Conservation (phyloP, 306 rosid genomes). For the Glycine soja region DNA sequence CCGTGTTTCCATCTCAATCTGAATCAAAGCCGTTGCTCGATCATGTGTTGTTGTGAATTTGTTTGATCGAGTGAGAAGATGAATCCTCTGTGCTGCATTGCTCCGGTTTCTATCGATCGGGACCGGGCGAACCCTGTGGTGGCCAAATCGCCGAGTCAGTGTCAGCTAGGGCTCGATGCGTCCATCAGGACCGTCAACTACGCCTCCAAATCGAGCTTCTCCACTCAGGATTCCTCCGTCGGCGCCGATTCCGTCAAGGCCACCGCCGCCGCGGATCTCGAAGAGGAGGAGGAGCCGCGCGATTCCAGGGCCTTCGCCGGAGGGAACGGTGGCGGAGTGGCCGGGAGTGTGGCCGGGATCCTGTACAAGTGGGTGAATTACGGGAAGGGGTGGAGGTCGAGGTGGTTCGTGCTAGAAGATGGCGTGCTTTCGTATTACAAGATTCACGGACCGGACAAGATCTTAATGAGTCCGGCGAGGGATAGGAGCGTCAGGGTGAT, state of each 20-base stretch:
- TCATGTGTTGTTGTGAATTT: too few relatives aligned
- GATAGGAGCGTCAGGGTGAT: constrained; percentile 82
- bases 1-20: too few relatives aligned
- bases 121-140: constrained; percentile 66
- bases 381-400: constrained; percentile 95
- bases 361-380: constrained; percentile 98
- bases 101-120: constrained; percentile 98
- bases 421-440: constrained; percentile 97
- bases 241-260: constrained; percentile 62
- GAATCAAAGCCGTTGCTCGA: too few relatives aligned
- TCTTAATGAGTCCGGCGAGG: constrained; percentile 78
- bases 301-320: constrained; percentile 72
- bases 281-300: constrained; percentile 67
- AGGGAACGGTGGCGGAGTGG: constrained; percentile 26
- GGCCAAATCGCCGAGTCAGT: constrained; percentile 58
- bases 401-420: constrained; percentile 96
- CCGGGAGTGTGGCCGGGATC: constrained; percentile 85
- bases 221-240: constrained; percentile 69
- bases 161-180: constrained; percentile 68
- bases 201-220: constrained; percentile 64
- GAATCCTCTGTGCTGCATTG: constrained; percentile 99
- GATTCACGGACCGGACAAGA: constrained; percentile 99
- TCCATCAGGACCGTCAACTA: constrained; percentile 57
- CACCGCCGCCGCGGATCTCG: constrained; percentile 49
- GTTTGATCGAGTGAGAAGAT: constrained; percentile 39